A percentile compares a stretch with the other conserved stretches of the same genome.
phyloP scores from a whole-genome alignment of 2,329 filamentous ascomycete species.

The Aureobasidium sp. region DNA sequence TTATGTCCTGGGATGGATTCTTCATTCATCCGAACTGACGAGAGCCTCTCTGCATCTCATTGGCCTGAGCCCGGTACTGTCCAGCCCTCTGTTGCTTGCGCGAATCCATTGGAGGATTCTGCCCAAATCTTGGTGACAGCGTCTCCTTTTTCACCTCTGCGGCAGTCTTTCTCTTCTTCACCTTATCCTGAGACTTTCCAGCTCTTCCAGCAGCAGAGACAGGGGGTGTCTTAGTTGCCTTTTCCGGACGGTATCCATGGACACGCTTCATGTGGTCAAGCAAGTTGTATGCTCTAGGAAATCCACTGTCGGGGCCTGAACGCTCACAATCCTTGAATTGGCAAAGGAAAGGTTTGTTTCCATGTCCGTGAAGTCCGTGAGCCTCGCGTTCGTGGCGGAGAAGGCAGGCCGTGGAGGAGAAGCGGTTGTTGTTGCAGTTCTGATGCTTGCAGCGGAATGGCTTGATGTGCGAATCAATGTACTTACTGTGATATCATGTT shows the following conservation, averaged over 20 bases:
- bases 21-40: constrained; percentile 8
- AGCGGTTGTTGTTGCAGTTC: constrained; percentile 74
- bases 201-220: neutral
- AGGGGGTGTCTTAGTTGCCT: constrained; percentile 11
- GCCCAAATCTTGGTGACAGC: neutral
- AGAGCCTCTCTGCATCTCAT: neutral
- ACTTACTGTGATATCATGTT: constrained; percentile 59
- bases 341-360: constrained; percentile 86
- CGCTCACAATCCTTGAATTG: constrained; percentile 81
- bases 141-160: constrained; percentile 1
- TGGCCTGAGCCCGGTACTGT: neutral
- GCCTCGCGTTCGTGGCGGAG: constrained; percentile 93
- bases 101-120: neutral
- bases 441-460: constrained; percentile 89
- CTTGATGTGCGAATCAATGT: constrained; percentile 92
- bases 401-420: constrained; percentile 94
- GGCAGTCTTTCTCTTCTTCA: constrained; percentile 6
- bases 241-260: constrained; percentile 48
- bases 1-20: neutral
- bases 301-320: constrained; percentile 72
- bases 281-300: constrained; percentile 91
- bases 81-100: constrained; percentile 1
- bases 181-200: neutral
- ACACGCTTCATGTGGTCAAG: constrained; percentile 96
- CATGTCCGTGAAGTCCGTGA: constrained; percentile 90